Evolutionary conservation across 2,329 filamentous ascomycete species (phyloP), one percentile per base, ranked within the genome.

Genomic region (Xylariaceae sp.): DNA sequence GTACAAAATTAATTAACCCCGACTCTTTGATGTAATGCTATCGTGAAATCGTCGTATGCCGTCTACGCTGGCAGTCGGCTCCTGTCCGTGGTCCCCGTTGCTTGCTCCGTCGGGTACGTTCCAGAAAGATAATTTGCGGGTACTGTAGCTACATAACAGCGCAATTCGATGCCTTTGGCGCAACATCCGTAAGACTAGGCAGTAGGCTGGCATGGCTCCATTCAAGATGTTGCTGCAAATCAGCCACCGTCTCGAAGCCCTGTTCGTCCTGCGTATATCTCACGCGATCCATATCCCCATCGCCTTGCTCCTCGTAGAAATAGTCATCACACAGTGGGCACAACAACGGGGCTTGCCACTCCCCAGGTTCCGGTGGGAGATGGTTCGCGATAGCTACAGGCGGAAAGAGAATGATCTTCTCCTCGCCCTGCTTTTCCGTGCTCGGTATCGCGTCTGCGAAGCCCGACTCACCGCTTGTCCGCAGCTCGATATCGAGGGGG

Each of bases 351-450:
- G 79, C 75, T 52, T 74, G 71, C 76, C 78, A 84, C 56, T 78
- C 78, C 42, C 77, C 75, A 9, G 68, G 65, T 16, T 68, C 65
- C 2, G 80, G 80, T 31, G 76, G 70, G 28, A 79, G 66, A 63
- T 84, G 81, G 64, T 81, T 84, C 31, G 80, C 80, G 42, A 84
- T 76, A 33, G 78, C 80, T 19, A 83, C 66, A 2, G 81, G 79
- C 40, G 80, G 76, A 59, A 81, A 83, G 0, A 84, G 72, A 31
- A 84, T 65, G 17, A 71, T 73, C 66, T 81, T 82, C 48, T 75
- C 71, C 49, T 71, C 69, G 10, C 70, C 68, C 4, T 62, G 69
- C n/a, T 72, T 71, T 13, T 67, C 56, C 6, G 16, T 33, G 5
- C 51, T 51, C 34, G 34, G 34, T 18, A 45, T 36, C 13, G 51